Conservation (phyloP, 305 asterid genomes). For the Fraxinus dipetala region DNA sequence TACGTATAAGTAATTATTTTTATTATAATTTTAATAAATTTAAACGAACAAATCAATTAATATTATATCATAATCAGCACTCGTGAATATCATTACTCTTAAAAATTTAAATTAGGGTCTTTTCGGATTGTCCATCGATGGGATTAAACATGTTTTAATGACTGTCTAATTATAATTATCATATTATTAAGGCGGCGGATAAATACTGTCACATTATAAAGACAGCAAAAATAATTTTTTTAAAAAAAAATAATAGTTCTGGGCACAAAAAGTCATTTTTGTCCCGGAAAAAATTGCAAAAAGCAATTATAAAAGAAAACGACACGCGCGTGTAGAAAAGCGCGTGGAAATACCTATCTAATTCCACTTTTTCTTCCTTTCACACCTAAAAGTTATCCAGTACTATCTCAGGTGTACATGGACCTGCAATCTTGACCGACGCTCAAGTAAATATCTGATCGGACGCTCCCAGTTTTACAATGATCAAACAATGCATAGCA, state of each 20-base stretch:
- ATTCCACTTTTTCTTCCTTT: neutral
- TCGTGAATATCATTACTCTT: neutral
- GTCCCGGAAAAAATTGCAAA: neutral
- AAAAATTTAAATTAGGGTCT: neutral
- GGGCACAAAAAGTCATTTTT: neutral
- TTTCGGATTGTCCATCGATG: neutral
- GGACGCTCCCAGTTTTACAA: slow-evolving; percentile 21
- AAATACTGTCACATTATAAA: neutral
- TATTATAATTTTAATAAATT: too few relatives aligned
- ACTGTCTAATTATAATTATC: neutral
- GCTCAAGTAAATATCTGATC: slow-evolving; percentile 27
- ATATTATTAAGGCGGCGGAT: slow-evolving; percentile 15
- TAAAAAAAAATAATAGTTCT: too few relatives aligned
- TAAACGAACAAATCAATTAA: too few relatives aligned
- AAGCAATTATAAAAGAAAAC: neutral
- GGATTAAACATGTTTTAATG: neutral
- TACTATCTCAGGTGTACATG: slow-evolving; percentile 10
- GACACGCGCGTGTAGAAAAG: slow-evolving; percentile 11
- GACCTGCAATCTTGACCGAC: slow-evolving; percentile 18
- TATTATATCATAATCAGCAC: too few relatives aligned
- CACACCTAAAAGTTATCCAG: slow-evolving; percentile 9
- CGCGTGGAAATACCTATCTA: slow-evolving; percentile 24
- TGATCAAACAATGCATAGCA: slow-evolving; percentile 15
- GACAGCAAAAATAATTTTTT: neutral
- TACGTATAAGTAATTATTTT: too few relatives aligned